Conservation (phyloP, 495 filamentous ascomycete species). For the Xylaria acuta region DNA sequence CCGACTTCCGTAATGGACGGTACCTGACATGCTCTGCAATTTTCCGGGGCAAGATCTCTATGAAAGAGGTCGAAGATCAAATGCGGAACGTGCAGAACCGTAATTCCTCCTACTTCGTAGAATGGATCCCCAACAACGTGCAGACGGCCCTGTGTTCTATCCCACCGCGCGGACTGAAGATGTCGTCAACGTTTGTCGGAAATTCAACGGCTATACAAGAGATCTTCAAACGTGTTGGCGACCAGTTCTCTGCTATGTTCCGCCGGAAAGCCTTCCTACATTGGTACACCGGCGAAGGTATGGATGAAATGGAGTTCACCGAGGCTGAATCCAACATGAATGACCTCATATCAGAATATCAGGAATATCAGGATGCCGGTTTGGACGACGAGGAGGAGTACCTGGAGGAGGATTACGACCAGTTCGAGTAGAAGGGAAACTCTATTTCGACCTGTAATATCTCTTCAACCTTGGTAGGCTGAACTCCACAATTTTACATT, state of each 20-base stretch:
- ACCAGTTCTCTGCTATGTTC: slow-evolving; percentile 99
- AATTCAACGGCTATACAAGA: slow-evolving; percentile 99
- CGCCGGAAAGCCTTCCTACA: slow-evolving; percentile 99
- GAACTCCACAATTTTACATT: background rate
- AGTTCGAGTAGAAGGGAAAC: background rate
- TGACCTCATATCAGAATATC: slow-evolving; percentile 97
- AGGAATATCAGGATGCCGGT: slow-evolving; percentile 98
- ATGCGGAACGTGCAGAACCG: slow-evolving; percentile 99
- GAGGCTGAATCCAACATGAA: slow-evolving; percentile 99
- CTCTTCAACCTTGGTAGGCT: background rate
- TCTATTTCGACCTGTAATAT: background rate
- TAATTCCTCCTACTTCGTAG: slow-evolving; percentile 98
- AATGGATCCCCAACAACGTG: slow-evolving; percentile 99
- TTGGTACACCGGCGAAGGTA: slow-evolving; percentile 99
- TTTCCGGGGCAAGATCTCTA: slow-evolving; percentile 97
- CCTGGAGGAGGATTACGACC: slow-evolving; percentile 54
- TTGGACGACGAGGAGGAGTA: slow-evolving; percentile 66
- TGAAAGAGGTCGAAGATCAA: slow-evolving; percentile 99
- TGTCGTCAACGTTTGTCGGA: slow-evolving; percentile 97
- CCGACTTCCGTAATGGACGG: slow-evolving; percentile 97
- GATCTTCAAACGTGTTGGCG: slow-evolving; percentile 98
- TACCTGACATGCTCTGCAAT: slow-evolving; percentile 98
- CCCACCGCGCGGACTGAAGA: slow-evolving; percentile 92
- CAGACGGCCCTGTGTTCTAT: slow-evolving; percentile 98
- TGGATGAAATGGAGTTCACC: slow-evolving; percentile 99